These are phyloP conservation scores for Tricholoma flavovirens DNA, from an alignment of 768 basidiomycete genomes.

Conservation along the genomic window DNA sequence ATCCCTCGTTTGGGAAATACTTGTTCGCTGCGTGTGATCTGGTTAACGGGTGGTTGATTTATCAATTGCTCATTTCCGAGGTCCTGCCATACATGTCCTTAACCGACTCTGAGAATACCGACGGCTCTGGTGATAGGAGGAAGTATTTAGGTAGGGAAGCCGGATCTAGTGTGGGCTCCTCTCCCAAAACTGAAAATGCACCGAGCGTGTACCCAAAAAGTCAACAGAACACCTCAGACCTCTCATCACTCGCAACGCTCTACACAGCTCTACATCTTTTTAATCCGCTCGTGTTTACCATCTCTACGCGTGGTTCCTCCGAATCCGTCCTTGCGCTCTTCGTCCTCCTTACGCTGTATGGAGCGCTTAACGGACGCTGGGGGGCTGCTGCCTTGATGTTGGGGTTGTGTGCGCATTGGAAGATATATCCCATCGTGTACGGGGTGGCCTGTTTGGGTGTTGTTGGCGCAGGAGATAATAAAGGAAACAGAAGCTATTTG, in stretches of 20 bases:
- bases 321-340: conserved; percentile 82
- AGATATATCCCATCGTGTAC: conserved; percentile 94
- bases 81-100: conserved; percentile 32
- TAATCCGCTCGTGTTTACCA: conserved; percentile 92
- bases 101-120: conserved; percentile 5
- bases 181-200: not conserved
- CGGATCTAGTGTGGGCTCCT: not conserved
- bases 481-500: conserved; percentile 26
- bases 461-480: conserved; percentile 26
- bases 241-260: conserved; percentile 37
- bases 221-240: not conserved
- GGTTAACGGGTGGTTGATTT: conserved; percentile 68
- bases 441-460: conserved; percentile 69
- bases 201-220: not conserved
- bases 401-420: conserved; percentile 90
- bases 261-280: conserved; percentile 74
- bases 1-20: conserved; percentile 87
- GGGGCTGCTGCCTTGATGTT: conserved; percentile 62
- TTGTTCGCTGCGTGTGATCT: conserved; percentile 84
- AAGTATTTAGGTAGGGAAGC: not conserved
- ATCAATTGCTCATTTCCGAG: conserved; percentile 48
- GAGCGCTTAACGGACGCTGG: conserved; percentile 54
- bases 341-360: conserved; percentile 66
- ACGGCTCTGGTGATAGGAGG: not conserved
- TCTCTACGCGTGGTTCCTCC: conserved; percentile 95